Percentiles rank a stretch among this genome's conserved stretches.
These are phyloP conservation scores for Sugiyamaella boreocaroliniensis DNA, from an alignment of 805 yeast species.

Conservation along the genomic window DNA sequence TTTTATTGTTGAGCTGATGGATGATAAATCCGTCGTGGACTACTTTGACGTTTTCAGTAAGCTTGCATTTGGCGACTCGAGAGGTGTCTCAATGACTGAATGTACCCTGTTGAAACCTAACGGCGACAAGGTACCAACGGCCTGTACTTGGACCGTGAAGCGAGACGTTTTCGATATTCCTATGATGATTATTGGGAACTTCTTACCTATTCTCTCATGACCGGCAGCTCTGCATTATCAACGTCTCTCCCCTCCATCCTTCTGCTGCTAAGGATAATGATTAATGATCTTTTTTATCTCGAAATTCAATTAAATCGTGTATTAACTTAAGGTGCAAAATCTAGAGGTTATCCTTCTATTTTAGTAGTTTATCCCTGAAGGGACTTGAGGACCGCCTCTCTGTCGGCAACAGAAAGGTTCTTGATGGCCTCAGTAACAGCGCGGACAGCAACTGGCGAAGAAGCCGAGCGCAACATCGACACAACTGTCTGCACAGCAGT, in stretches of 20 bases:
- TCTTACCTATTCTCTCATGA: constrained; percentile 14
- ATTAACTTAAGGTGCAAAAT: background rate
- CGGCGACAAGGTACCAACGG: constrained; percentile 47
- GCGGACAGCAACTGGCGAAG: constrained; percentile 14
- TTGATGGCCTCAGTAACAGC: constrained; percentile 29
- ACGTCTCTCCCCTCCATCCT: background rate
- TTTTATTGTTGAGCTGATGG: constrained; percentile 77
- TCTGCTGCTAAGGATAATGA: background rate
- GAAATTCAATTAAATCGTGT: background rate
- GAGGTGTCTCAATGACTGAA: constrained; percentile 36
- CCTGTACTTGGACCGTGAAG: constrained; percentile 80
- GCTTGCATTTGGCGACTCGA: constrained; percentile 56
- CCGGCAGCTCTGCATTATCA: background rate
- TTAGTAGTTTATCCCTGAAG: constrained; percentile 1
- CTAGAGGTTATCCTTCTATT: background rate
- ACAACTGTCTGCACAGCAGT: constrained; percentile 18
- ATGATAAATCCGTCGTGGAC: constrained; percentile 63
- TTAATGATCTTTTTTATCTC: background rate
- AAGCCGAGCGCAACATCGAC: constrained; percentile 14
- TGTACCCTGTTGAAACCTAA: constrained; percentile 36
- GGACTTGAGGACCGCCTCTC: constrained; percentile 27
- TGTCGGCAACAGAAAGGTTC: constrained; percentile 28
- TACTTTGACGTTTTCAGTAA: constrained; percentile 67
- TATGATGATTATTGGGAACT: constrained; percentile 72
- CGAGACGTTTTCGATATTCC: constrained; percentile 81